Conservation (phyloP, 176 grass and related monocot species). For the Thinopyrum elongatum region DNA sequence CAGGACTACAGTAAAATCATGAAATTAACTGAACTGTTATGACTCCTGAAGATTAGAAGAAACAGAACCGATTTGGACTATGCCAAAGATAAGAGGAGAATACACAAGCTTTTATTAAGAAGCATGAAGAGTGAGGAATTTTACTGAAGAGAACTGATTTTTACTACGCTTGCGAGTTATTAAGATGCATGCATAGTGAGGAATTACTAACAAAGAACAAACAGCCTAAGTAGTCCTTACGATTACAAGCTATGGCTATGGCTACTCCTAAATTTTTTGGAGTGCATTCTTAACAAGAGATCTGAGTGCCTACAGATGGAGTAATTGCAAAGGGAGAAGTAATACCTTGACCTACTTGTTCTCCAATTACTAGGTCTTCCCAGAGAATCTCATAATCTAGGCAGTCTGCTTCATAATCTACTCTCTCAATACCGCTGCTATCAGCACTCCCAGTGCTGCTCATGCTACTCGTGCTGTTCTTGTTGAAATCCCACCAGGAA, state of each 20-base stretch:
- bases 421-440: conserved; percentile 56
- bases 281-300: background rate
- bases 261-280: background rate
- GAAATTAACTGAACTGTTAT: background rate
- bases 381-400: conserved; percentile 87
- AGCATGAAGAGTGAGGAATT: background rate
- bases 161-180: background rate
- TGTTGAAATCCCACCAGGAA: conserved; percentile 77
- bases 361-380: conserved; percentile 82
- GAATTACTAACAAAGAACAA: background rate
- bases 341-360: conserved; percentile 88
- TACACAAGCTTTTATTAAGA: background rate
- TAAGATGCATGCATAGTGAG: background rate
- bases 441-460: conserved; percentile 67
- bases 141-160: background rate
- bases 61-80: background rate
- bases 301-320: background rate
- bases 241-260: background rate
- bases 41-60: conserved; percentile 12
- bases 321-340: conserved; percentile 13
- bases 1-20: background rate
- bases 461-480: conserved; percentile 59
- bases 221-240: background rate
- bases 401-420: conserved; percentile 72
- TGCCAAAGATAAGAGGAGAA: background rate